Conservation (phyloP, 306 rosid genomes). For the Quercus robur region DNA sequence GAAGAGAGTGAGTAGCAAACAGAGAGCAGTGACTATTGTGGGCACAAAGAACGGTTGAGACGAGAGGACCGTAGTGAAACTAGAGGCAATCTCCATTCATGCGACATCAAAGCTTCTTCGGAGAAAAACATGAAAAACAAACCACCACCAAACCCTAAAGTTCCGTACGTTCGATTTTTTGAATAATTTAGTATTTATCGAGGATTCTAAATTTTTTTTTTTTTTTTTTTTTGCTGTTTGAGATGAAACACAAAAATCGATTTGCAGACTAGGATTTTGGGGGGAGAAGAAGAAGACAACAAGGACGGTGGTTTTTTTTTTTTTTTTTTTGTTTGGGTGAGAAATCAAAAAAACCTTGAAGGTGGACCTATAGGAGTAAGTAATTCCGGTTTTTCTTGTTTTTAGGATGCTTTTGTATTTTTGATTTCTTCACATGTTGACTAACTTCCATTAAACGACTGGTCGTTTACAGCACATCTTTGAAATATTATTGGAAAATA, state of each 20-base stretch:
- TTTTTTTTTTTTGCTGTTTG: neutral
- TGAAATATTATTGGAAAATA: neutral
- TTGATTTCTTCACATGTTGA: neutral
- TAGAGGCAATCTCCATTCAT: constrained; percentile 71
- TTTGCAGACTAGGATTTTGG: constrained; percentile 15
- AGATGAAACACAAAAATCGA: constrained; percentile 18
- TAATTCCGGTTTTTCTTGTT: no score
- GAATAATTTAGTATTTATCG: no score
- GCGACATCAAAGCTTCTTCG: constrained; percentile 83
- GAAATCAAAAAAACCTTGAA: constrained; percentile 2
- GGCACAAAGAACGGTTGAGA: constrained; percentile 59
- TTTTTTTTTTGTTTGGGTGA: neutral
- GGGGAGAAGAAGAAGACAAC: neutral
- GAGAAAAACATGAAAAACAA: constrained; percentile 36
- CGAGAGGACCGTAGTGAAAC: constrained; percentile 25
- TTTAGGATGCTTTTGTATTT: no score
- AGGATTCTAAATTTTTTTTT: neutral
- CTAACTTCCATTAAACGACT: neutral
- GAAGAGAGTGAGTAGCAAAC: constrained; percentile 50
- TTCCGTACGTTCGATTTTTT: no score
- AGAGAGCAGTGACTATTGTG: constrained; percentile 53
- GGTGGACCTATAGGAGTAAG: neutral
- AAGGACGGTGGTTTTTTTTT: neutral
- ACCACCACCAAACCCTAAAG: constrained; percentile 27
- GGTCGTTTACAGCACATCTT: neutral